Percentiles rank a stretch among this genome's conserved stretches.
phyloP scores from a whole-genome alignment of 257 asterid species.

The Plantago ovata region DNA sequence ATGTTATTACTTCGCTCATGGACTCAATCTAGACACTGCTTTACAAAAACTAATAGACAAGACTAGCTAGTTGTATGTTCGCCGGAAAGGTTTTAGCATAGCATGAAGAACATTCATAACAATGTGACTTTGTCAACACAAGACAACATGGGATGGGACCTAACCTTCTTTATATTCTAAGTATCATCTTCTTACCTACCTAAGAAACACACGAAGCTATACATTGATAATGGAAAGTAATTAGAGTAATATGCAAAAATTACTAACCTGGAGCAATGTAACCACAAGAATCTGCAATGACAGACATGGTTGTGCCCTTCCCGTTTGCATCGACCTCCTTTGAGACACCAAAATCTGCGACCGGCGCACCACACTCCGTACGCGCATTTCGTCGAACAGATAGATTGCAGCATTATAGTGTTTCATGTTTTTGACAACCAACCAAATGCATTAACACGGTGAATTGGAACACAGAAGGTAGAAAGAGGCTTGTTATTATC shows the following conservation, averaged over 20 bases:
- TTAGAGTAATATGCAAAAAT: neutral
- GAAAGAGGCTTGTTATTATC: too few species aligned
- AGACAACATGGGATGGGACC: too few species aligned
- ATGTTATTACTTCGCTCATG: too few species aligned
- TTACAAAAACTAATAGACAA: neutral
- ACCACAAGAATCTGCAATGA: constrained; percentile 96
- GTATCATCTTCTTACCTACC: too few species aligned
- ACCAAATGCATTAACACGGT: too few species aligned
- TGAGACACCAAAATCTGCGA: constrained; percentile 94
- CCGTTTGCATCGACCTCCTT: constrained; percentile 66
- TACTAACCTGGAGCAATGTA: constrained; percentile 92
- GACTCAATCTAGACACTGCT: too few species aligned
- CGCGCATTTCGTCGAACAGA: too few species aligned
- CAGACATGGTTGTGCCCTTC: constrained; percentile 85
- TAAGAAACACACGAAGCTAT: too few species aligned
- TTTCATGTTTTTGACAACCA: too few species aligned
- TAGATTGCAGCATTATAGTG: too few species aligned
- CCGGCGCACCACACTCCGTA: constrained; percentile 92
- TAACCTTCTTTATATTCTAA: too few species aligned
- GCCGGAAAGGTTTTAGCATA: neutral
- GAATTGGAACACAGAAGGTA: too few species aligned
- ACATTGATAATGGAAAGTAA: neutral
- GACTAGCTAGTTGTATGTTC: constrained; percentile 7
- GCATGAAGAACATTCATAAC: neutral
- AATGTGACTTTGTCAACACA: neutral